Evolutionary conservation across 1,139 yeast species (phyloP).

Genomic region (Debaryomyces sp.): DNA sequence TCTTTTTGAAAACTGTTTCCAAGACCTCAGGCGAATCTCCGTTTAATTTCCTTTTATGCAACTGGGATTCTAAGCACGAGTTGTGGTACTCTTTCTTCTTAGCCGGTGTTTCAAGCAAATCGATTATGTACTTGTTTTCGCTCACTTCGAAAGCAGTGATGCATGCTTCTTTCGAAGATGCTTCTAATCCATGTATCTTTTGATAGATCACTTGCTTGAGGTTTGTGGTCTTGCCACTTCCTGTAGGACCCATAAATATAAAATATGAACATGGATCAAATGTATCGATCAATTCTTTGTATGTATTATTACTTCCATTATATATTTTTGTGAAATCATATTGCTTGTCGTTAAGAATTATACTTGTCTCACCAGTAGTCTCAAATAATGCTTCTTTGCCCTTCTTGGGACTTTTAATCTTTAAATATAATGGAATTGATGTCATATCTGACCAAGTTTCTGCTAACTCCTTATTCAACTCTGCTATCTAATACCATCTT

Average conservation of each 20-base stretch:
- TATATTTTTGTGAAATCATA: slow-evolving; percentile 27
- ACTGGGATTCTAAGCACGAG: slow-evolving; percentile 17
- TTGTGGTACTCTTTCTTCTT: slow-evolving; percentile 13
- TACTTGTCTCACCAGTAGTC: slow-evolving; percentile 17
- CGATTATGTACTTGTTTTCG: slow-evolving; percentile 29
- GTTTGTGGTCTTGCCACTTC: slow-evolving; percentile 38
- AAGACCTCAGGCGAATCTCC: slow-evolving; percentile 11
- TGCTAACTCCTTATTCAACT: background rate
- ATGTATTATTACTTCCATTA: slow-evolving; percentile 12
- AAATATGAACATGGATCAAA: slow-evolving; percentile 17
- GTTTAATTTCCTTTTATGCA: slow-evolving; percentile 14
- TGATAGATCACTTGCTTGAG: slow-evolving; percentile 13
- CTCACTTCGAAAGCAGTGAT: slow-evolving; percentile 35
- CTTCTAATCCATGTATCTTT: slow-evolving; percentile 7
- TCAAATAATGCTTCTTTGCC: slow-evolving; percentile 14
- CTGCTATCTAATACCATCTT: background rate
- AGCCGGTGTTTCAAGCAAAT: slow-evolving; percentile 23
- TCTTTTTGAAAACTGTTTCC: slow-evolving; percentile 20
- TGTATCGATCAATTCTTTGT: slow-evolving; percentile 15
- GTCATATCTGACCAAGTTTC: slow-evolving; percentile 1
- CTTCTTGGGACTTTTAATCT: slow-evolving; percentile 21
- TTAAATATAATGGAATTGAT: slow-evolving; percentile 28
- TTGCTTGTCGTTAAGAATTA: slow-evolving; percentile 21
- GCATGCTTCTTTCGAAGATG: slow-evolving; percentile 7
- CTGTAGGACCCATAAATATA: slow-evolving; percentile 38